Conservation (phyloP, 2,329 filamentous ascomycete genomes). For the Scedosporium boydii region DNA sequence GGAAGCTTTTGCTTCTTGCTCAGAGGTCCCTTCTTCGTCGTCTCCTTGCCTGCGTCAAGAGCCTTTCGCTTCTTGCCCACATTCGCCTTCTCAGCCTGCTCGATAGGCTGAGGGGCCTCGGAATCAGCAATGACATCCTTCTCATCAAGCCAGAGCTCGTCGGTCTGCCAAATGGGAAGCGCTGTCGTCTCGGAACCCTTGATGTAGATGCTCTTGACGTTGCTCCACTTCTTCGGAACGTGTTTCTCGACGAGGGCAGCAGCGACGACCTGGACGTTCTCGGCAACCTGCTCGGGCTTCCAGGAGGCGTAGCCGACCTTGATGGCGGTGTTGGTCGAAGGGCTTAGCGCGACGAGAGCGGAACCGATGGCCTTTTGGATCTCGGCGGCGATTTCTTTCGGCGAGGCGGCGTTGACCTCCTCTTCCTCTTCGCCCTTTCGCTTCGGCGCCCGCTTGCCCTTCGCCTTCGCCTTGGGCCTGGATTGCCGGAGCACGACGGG, state of each 20-base stretch:
- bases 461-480: constrained; percentile 46
- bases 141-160: constrained; percentile 81
- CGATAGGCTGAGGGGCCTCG: constrained; percentile 34
- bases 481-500: constrained; percentile 60
- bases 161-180: constrained; percentile 88
- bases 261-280: constrained; percentile 69
- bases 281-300: constrained; percentile 64
- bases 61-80: constrained; percentile 53
- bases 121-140: constrained; percentile 60
- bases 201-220: constrained; percentile 75
- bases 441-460: constrained; percentile 35
- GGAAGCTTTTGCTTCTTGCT: constrained; percentile 35
- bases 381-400: constrained; percentile 65
- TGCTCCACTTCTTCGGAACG: constrained; percentile 79
- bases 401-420: constrained; percentile 38
- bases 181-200: constrained; percentile 84
- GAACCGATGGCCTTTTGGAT: constrained; percentile 66
- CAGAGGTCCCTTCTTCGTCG: constrained; percentile 16
- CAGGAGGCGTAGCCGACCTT: constrained; percentile 69
- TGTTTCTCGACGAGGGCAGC: constrained; percentile 64
- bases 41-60: constrained; percentile 21
- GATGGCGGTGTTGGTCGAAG: constrained; percentile 71
- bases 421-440: constrained; percentile 8
- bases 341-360: constrained; percentile 72
- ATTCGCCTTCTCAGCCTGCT: constrained; percentile 40